These are phyloP conservation scores for Fusarium circinatum DNA, from an alignment of 2,329 filamentous ascomycete genomes.

Conservation along the genomic window DNA sequence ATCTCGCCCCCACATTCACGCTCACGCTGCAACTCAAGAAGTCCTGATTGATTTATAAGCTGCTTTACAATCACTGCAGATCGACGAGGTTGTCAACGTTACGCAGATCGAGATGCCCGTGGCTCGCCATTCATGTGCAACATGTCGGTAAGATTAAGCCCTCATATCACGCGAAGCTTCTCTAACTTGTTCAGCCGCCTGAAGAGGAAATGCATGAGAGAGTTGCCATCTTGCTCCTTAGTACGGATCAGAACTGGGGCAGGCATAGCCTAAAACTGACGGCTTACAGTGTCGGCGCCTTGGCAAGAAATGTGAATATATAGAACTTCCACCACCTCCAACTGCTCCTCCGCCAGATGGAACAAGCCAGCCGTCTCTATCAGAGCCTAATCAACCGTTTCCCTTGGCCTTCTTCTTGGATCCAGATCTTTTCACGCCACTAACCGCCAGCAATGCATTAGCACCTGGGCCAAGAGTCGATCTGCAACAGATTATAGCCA, in stretches of 20 bases:
- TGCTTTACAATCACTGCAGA: neutral
- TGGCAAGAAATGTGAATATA: constrained; percentile 3
- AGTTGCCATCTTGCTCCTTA: neutral
- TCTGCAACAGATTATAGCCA: neutral
- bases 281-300: neutral
- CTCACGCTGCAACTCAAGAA: neutral
- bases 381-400: neutral
- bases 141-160: neutral
- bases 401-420: constrained; percentile 5
- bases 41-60: neutral
- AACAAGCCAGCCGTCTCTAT: neutral
- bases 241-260: neutral
- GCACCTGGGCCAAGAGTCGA: neutral
- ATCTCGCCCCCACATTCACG: neutral
- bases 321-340: neutral
- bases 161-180: neutral
- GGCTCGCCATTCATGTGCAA: neutral
- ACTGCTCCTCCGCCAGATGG: neutral
- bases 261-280: neutral
- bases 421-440: neutral
- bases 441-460: neutral
- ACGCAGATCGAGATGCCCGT: neutral
- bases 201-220: constrained; percentile 7
- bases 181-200: neutral
- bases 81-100: neutral